Base-by-base conservation (phyloP, 345 rosid species). In the Eucalyptus paniculata region DNA sequence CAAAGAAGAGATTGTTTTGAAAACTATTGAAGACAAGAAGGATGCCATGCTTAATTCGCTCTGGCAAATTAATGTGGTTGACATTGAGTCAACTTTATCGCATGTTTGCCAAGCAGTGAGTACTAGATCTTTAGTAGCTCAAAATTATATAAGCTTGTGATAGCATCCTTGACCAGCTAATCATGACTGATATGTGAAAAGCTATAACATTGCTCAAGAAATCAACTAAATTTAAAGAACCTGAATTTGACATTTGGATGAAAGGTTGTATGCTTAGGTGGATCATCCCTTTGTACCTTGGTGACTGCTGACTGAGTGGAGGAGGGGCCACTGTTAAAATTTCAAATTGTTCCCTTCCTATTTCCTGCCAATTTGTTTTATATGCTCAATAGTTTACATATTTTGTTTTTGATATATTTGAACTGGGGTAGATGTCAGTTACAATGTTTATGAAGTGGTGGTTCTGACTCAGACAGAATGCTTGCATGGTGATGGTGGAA, bases 31-130 rank as follows among this genome's bases (percentile, higher is more conserved):
- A 92, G 97, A 94, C 50, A 97, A 92, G 91, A 96, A 92, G 90
- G 97, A 96, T 86, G 95, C 95, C 82, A 91, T 98, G 98, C 93
- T 98, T 92, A 97, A 97, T 87, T 96, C 96, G 45, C 99, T 98
- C 86, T 98, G 99, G 99, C 92, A 96, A 91, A 95, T 98, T 92
- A 98, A 97, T 89, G 99, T 98, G 89, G 94, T 94, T 85, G 99
- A 98, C 89, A 97, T 98, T 34, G 99, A 98, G 93, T 86, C 96
- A 72, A 97, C 99, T 83, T 93, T 97, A 50, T 96, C 99, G 34
- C 97, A 89, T 37, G 98, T 97, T 54, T 96, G 99, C 95, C 92
- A 88, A 60, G 94, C 96, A 9, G 99, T 98, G 90, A 94, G 97
- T 94, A 28, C 91, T 69, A 60, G 72, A 44, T 86, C 12, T 65